phyloP scores from a whole-genome alignment of 2,329 filamentous ascomycete species.

The Pseudofabraea citricarpa region DNA sequence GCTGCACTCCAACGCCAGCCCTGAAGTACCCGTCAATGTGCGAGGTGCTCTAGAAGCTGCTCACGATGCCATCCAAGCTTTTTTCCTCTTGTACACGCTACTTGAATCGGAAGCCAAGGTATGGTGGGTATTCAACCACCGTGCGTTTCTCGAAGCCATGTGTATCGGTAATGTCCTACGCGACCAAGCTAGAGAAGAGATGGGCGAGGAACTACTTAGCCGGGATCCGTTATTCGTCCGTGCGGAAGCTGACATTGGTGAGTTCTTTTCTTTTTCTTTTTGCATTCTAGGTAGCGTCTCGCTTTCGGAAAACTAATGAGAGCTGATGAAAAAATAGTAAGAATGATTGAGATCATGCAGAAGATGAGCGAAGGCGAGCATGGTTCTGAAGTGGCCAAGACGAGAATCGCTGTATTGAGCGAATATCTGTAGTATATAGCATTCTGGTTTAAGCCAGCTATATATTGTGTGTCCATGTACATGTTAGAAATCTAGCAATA shows the following conservation, averaged over 20 bases:
- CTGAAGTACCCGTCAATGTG: conserved; percentile 58
- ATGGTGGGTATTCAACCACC: conserved; percentile 82
- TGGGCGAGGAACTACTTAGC: conserved; percentile 38
- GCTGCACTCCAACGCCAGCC: conserved; percentile 66
- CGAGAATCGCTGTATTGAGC: conserved; percentile 52
- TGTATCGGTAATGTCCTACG: conserved; percentile 60
- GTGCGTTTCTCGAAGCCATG: conserved; percentile 71
- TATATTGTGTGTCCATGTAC: too few relatives aligned
- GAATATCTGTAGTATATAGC: conserved; percentile 40
- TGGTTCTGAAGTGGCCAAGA: conserved; percentile 54
- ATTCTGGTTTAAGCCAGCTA: too few relatives aligned
- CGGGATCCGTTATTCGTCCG: conserved; percentile 55
- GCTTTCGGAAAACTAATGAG: too few relatives aligned
- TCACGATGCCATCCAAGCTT: conserved; percentile 67
- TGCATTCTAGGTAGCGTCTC: too few relatives aligned
- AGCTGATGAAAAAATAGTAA: conserved; percentile 31
- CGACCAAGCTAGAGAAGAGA: conserved; percentile 43
- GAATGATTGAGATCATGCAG: conserved; percentile 62
- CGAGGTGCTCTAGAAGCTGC: conserved; percentile 69
- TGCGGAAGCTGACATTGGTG: conserved; percentile 56
- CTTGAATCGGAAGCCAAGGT: conserved; percentile 69
- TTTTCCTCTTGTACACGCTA: conserved; percentile 67
- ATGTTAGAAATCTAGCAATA: too few relatives aligned
- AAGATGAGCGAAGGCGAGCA: conserved; percentile 50
- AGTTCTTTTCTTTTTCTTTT: conserved; percentile 32